Conservation (phyloP, 2,329 filamentous ascomycete species). For the Fusarium armeniacum region DNA sequence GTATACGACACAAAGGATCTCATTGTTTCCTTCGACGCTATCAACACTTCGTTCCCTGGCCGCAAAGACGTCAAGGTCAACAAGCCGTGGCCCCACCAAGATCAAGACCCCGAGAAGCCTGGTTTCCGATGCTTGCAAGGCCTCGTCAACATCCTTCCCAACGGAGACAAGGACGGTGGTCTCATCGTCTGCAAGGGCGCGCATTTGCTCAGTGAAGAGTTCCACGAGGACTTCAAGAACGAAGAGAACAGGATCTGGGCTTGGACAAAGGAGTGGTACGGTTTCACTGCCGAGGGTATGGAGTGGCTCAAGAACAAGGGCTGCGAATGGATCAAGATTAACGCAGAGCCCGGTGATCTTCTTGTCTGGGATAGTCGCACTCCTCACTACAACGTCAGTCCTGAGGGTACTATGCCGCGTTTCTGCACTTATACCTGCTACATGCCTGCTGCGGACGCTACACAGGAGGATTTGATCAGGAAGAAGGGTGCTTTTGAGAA, state of each 20-base stretch:
- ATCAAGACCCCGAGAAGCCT: slow-evolving; percentile 22
- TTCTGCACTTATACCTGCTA: slow-evolving; percentile 28
- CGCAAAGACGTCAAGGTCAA: slow-evolving; percentile 22
- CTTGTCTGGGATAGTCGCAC: slow-evolving; percentile 24
- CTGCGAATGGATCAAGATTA: slow-evolving; percentile 20
- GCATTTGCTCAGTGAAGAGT: background rate
- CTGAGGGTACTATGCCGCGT: background rate
- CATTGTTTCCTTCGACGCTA: slow-evolving; percentile 13
- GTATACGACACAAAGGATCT: slow-evolving; percentile 26
- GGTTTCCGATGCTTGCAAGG: slow-evolving; percentile 17
- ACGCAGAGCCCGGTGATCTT: slow-evolving; percentile 10
- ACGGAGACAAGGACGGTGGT: slow-evolving; percentile 13
- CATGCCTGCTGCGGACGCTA: slow-evolving; percentile 22
- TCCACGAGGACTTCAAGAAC: slow-evolving; percentile 12
- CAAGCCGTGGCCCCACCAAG: slow-evolving; percentile 21
- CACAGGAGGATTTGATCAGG: slow-evolving; percentile 12
- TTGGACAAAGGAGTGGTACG: slow-evolving; percentile 24
- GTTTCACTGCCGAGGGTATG: background rate
- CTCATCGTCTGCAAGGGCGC: slow-evolving; percentile 19
- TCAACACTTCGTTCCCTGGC: slow-evolving; percentile 16
- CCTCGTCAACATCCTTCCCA: slow-evolving; percentile 14
- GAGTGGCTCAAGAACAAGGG: slow-evolving; percentile 27
- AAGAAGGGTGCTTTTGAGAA: slow-evolving; percentile 27
- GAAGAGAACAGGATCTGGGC: slow-evolving; percentile 21
- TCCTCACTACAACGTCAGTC: slow-evolving; percentile 26